These are phyloP conservation scores for Amaranthus hypochondriacus DNA, from an alignment of 148 eudicot species.

Conservation along the genomic window DNA sequence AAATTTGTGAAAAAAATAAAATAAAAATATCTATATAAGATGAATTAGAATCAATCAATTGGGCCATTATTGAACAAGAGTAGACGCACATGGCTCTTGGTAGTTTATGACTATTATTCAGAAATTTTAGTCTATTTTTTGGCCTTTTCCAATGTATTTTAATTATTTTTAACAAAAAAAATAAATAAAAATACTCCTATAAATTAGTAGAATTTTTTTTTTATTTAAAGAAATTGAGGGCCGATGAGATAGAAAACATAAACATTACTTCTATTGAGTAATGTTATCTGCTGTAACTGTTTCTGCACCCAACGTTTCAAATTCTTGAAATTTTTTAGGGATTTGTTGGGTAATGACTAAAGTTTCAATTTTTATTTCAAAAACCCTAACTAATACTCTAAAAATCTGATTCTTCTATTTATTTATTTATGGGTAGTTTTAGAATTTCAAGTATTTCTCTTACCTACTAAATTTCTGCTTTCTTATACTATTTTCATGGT, in stretches of 20 bases:
- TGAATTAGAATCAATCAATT: slow-evolving; percentile 21
- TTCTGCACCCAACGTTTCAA: slow-evolving; percentile 34
- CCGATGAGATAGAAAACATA: slow-evolving; percentile 3
- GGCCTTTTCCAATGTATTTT: background rate
- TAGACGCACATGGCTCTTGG: slow-evolving; percentile 29
- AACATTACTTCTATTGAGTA: background rate
- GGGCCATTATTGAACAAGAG: slow-evolving; percentile 24
- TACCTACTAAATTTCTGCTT: slow-evolving; percentile 19
- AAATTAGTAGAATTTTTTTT: background rate
- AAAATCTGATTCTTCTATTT: slow-evolving; percentile 13
- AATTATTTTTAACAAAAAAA: background rate
- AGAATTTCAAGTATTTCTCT: background rate
- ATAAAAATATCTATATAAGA: background rate
- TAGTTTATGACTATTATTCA: slow-evolving; percentile 13
- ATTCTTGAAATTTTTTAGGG: slow-evolving; percentile 35
- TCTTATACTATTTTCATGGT: slow-evolving; percentile 30
- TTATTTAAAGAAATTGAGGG: background rate
- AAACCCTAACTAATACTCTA: slow-evolving; percentile 28
- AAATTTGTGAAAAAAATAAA: background rate
- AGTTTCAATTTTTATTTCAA: slow-evolving; percentile 17
- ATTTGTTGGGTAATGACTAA: slow-evolving; percentile 31
- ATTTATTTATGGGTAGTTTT: slow-evolving; percentile 18
- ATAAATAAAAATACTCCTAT: background rate
- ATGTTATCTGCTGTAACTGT: slow-evolving; percentile 44
- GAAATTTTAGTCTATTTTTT: background rate